Conservation (phyloP, 2,329 filamentous ascomycete species). For the Paraphoma chrysanthemicola region DNA sequence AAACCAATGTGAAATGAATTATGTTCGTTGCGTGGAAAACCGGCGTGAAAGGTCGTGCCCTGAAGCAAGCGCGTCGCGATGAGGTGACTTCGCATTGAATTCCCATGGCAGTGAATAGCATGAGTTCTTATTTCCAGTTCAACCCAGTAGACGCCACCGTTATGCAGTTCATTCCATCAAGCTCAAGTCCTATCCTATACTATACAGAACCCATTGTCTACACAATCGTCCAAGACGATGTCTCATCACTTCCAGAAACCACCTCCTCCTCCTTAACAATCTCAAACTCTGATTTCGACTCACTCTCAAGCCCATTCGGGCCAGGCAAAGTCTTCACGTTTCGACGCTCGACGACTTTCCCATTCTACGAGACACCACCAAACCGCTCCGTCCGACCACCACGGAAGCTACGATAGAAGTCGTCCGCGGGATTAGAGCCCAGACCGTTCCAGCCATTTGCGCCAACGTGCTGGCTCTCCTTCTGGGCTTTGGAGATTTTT, state of each 20-base stretch:
- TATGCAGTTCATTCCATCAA: not conserved
- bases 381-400: constrained; percentile 54
- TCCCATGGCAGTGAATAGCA: not conserved
- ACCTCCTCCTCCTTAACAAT: not conserved
- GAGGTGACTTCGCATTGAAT: not conserved
- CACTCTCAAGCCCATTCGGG: not conserved
- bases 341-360: not conserved
- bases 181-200: not conserved
- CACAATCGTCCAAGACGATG: not conserved
- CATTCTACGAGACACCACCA: constrained; percentile 35
- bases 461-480: constrained; percentile 68
- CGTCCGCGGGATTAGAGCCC: constrained; percentile 78
- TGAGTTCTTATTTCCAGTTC: not conserved
- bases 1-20: not conserved
- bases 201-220: not conserved
- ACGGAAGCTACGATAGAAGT: constrained; percentile 90
- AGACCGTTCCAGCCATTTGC: constrained; percentile 57
- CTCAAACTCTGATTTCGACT: not conserved
- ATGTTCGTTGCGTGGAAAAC: not conserved
- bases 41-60: not conserved
- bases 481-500: constrained; percentile 84
- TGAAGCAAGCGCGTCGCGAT: too few species aligned
- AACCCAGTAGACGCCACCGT: not conserved
- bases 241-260: not conserved
- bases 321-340: not conserved